Evolutionary conservation across 345 rosid species (phyloP).

Genomic region (Rhizophora apiculata): DNA sequence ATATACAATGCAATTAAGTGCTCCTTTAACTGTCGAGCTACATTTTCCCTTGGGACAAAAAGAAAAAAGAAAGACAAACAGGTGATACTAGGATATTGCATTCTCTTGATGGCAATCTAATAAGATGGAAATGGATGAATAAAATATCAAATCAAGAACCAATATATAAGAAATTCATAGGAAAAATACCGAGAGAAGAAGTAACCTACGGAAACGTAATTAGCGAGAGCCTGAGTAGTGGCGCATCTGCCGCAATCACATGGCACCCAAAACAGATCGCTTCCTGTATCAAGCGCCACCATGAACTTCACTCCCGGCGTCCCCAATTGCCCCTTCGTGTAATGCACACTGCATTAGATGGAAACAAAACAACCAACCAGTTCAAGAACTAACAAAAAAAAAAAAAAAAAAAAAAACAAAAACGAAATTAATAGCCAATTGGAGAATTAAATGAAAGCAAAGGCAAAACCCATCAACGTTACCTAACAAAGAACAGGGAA

Average conservation of each 20-base stretch:
- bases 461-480: constrained; percentile 1
- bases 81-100: not conserved
- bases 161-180: not conserved
- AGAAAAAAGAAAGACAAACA: not conserved
- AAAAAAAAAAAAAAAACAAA: not conserved
- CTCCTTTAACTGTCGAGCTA: not conserved
- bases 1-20: no score
- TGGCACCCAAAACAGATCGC: constrained; percentile 93
- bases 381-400: constrained; percentile 15
- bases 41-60: no score
- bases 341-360: constrained; percentile 60
- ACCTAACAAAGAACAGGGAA: not conserved
- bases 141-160: not conserved
- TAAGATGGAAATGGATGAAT: not conserved
- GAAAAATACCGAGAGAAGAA: constrained; percentile 7
- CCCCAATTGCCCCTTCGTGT: constrained; percentile 78
- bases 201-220: constrained; percentile 57
- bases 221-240: constrained; percentile 45
- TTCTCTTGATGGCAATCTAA: no score
- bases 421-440: not conserved
- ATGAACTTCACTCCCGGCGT: constrained; percentile 80
- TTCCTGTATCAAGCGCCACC: constrained; percentile 89
- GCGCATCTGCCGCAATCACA: constrained; percentile 79
- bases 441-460: not conserved
- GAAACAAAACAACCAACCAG: not conserved